Evolutionary conservation across 371 early-diverging fungal species (phyloP).

Genomic region (Syncephalastrum racemosum): DNA sequence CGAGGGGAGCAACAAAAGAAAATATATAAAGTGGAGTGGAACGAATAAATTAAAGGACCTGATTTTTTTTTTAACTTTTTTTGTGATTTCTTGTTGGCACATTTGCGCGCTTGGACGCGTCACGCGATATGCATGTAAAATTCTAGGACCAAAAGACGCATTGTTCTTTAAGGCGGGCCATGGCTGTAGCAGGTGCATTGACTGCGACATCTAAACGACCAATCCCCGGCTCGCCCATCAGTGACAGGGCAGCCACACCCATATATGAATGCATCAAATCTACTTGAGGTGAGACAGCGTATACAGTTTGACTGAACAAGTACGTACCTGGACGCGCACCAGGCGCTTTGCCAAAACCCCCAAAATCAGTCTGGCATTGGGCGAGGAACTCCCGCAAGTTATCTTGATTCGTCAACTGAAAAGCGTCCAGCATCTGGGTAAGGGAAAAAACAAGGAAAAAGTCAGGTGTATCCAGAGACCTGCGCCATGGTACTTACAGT

Average conservation of each 20-base stretch:
- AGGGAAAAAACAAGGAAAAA: background rate
- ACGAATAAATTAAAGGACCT: background rate
- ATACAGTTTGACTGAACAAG: background rate
- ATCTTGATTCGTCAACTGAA: conserved; percentile 62
- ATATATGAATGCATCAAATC: conserved; percentile 89
- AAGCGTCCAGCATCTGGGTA: conserved; percentile 30
- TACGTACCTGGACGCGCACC: conserved; percentile 60
- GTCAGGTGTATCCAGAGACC: background rate
- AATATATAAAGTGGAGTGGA: background rate
- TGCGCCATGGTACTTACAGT: conserved; percentile 36
- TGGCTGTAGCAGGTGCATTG: conserved; percentile 50
- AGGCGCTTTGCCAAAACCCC: conserved; percentile 83
- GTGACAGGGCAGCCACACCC: conserved; percentile 76
- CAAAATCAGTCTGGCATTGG: conserved; percentile 62
- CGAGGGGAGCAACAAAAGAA: background rate
- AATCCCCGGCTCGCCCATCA: conserved; percentile 61
- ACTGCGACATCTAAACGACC: conserved; percentile 51
- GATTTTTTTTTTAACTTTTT: conserved; percentile 7
- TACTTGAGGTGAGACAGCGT: conserved; percentile 12
- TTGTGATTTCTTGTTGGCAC: background rate
- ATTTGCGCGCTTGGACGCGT: too few species aligned
- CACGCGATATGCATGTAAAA: background rate
- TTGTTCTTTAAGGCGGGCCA: conserved; percentile 24
- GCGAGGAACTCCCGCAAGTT: conserved; percentile 59
- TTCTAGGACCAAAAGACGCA: conserved; percentile 22